Evolutionary conservation across 2,329 filamentous ascomycete genomes (phyloP), one percentile per base, ranked within the genome.

Genomic region (Fusarium coffeatum): DNA sequence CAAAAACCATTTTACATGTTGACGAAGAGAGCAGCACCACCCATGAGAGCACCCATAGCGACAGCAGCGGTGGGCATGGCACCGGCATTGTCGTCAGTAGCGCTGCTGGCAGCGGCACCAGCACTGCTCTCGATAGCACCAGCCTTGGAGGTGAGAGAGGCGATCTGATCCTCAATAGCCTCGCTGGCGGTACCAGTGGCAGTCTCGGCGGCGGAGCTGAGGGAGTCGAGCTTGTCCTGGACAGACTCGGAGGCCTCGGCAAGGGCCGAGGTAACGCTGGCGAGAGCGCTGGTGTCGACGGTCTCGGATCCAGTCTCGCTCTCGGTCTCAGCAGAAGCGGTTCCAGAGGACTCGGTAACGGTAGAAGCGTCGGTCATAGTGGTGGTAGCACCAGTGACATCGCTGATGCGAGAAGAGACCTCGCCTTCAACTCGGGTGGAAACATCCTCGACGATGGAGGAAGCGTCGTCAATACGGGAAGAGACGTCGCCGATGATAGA

Each of bases 11-110:
- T 72, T 79, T 83, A 85, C 72, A 85, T 59, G 78, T 84, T 84
- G 72, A 76, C 79, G 49, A 84, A 68, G 53, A 84, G 60, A 53
- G 82, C 84, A 5, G 81, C 83, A 71, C 83, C 84, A 25, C 83
- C 84, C 50, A 85, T 76, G 61, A 86, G 77, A 25, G 83, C 83
- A 32, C 83, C 83, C 48, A 86, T 75, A 22, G 80, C 83, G 43
- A 85, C 69, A 28, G 79, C 82, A 28, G 78, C 84, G 18, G 82
- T 84, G 66, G 78, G 79, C 58, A 75, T 72, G 47, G 80, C 75
- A 49, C 74, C 78, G 9, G 79, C 78, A 58, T 74, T 68, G 55
- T 72, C 64, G 47, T 69, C 68, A 43, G 64, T 68, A 30, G 72
- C 72, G 27, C 55, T 66, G 59, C 53, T 66, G 28, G 45, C 63